A percentile compares a stretch with the other conserved stretches of the same genome.
These are phyloP conservation scores for Scutellaria minor DNA, from an alignment of 257 asterid genomes.

Conservation along the genomic window DNA sequence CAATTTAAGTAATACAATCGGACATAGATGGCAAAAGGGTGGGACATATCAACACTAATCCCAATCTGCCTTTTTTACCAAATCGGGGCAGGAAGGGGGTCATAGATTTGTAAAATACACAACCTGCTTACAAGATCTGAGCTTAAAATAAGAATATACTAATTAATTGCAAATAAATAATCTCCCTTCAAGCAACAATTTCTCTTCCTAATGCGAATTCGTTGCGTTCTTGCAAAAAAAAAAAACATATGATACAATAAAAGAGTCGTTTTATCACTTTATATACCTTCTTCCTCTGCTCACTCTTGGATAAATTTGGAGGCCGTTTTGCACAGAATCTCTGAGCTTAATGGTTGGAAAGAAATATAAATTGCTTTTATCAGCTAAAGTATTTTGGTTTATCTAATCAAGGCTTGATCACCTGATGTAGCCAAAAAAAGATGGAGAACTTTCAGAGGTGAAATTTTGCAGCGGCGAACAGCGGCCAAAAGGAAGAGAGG, in stretches of 20 bases:
- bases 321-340: not conserved
- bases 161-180: not conserved
- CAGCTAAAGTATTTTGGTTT: not conserved
- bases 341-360: not conserved
- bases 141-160: not conserved
- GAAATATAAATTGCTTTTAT: not conserved
- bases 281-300: not conserved
- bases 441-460: not conserved
- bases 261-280: not conserved
- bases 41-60: not conserved
- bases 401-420: constrained; percentile 3
- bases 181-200: constrained; percentile 13
- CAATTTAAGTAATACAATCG: not conserved
- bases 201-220: not conserved
- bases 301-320: not conserved
- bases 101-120: not conserved
- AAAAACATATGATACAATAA: not conserved
- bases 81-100: constrained; percentile 1
- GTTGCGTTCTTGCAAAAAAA: not conserved
- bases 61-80: not conserved
- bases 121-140: constrained; percentile 13
- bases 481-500: not conserved
- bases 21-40: not conserved
- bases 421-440: not conserved
- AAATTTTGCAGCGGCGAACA: not conserved